phyloP scores from a whole-genome alignment of 73 alveolate genomes.

The Paramecium caudatum region DNA sequence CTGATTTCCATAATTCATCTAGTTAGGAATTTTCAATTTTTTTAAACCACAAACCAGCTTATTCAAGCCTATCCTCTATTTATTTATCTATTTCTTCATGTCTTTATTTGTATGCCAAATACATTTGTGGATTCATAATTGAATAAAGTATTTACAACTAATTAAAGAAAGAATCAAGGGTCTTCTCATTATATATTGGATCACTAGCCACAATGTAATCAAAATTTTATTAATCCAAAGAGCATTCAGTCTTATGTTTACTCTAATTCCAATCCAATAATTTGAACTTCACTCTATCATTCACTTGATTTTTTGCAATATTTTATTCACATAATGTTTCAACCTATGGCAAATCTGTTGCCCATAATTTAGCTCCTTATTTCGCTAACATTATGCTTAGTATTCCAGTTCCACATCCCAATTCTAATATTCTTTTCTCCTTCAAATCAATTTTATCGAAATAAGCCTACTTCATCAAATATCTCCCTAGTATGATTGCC shows the following conservation, averaged over 20 bases:
- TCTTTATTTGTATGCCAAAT: constrained; percentile 36
- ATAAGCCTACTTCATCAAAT: constrained; percentile 2
- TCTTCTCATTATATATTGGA: constrained; percentile 19
- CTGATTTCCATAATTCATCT: constrained; percentile 63
- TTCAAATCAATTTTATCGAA: not conserved
- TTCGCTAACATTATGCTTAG: not conserved
- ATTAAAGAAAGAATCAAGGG: constrained; percentile 12
- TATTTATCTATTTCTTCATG: constrained; percentile 54
- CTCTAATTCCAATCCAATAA: constrained; percentile 55
- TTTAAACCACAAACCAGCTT: constrained; percentile 56
- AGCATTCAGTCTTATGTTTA: constrained; percentile 22
- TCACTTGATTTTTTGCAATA: not conserved
- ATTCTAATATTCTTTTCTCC: not conserved
- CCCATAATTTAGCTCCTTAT: not conserved
- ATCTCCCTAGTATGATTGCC: constrained; percentile 29
- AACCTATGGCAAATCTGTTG: constrained; percentile 3
- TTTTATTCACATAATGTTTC: constrained; percentile 41
- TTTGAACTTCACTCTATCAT: not conserved
- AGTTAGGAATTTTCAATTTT: not conserved
- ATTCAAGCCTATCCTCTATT: not conserved
- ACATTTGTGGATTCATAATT: not conserved
- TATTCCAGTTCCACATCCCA: constrained; percentile 66
- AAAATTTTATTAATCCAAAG: not conserved
- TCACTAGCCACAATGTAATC: constrained; percentile 11
- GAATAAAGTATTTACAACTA: not conserved